These are phyloP conservation scores for Suillus luteus DNA, from an alignment of 768 basidiomycete genomes.

Conservation along the genomic window DNA sequence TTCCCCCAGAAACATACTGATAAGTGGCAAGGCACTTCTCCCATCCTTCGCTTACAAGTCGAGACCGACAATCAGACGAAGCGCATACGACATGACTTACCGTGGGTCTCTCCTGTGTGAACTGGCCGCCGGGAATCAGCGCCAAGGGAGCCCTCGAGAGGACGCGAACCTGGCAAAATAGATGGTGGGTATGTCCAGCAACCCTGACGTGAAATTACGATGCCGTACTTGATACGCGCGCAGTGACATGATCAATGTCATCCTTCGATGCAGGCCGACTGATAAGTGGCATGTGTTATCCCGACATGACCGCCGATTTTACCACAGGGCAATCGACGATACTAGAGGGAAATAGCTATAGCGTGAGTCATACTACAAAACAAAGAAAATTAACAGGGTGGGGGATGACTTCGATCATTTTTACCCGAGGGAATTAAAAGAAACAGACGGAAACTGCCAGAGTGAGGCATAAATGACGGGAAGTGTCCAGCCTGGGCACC, in stretches of 20 bases:
- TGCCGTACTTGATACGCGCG: slow-evolving; percentile 14
- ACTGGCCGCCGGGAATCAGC: slow-evolving; percentile 5
- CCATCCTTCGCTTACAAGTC: slow-evolving; percentile 12
- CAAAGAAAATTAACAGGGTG: slow-evolving; percentile 18
- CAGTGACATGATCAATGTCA: slow-evolving; percentile 10
- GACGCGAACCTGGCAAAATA: slow-evolving; percentile 20
- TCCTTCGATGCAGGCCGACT: slow-evolving; percentile 36
- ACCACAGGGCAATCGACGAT: slow-evolving; percentile 60
- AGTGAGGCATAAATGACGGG: slow-evolving; percentile 1
- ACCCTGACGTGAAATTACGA: slow-evolving; percentile 23
- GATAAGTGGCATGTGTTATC: slow-evolving; percentile 63
- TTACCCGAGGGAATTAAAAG: slow-evolving; percentile 26
- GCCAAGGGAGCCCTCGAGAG: slow-evolving; percentile 19
- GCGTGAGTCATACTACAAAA: slow-evolving; percentile 22
- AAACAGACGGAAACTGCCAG: slow-evolving; percentile 20
- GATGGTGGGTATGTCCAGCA: slow-evolving; percentile 13
- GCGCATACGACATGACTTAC: neutral
- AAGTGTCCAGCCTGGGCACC: neutral
- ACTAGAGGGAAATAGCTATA: slow-evolving; percentile 30
- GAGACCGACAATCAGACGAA: slow-evolving; percentile 10
- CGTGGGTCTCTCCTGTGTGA: slow-evolving; percentile 1
- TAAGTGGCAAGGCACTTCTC: slow-evolving; percentile 3
- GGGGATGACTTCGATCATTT: slow-evolving; percentile 11
- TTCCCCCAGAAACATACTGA: neutral
- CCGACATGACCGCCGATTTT: slow-evolving; percentile 51